Conservation (phyloP, 768 basidiomycete genomes). For the Cytidiella melzeri region DNA sequence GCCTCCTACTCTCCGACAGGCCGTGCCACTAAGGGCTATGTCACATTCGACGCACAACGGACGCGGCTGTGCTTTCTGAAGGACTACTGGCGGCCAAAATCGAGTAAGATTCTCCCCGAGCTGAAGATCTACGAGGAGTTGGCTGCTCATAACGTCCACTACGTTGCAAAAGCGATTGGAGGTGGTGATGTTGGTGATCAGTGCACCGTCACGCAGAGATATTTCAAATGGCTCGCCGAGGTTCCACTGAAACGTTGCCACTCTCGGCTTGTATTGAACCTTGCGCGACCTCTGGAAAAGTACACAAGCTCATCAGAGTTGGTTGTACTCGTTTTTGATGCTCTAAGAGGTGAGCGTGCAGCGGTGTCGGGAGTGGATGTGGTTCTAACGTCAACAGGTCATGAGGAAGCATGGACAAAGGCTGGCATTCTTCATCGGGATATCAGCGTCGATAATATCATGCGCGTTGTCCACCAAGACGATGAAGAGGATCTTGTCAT, state of each 20-base stretch:
- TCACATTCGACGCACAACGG: background rate
- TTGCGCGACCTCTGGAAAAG: constrained; percentile 2
- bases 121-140: background rate
- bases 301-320: constrained; percentile 1
- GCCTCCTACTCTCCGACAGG: background rate
- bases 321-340: background rate
- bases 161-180: background rate
- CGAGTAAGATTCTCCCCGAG: background rate
- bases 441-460: constrained; percentile 1
- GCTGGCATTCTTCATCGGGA: constrained; percentile 2
- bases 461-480: no score
- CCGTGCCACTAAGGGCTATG: background rate
- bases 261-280: background rate
- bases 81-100: constrained; percentile 3
- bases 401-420: background rate
- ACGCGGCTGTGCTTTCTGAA: background rate
- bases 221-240: background rate
- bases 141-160: background rate
- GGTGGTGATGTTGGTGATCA: background rate
- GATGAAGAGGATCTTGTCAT: no score
- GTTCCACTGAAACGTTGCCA: background rate
- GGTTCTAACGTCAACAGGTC: background rate
- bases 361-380: background rate
- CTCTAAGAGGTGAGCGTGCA: background rate
- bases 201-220: background rate